phyloP scores from a whole-genome alignment of 2,329 filamentous ascomycete genomes.

The Penicillium hesseltinei region DNA sequence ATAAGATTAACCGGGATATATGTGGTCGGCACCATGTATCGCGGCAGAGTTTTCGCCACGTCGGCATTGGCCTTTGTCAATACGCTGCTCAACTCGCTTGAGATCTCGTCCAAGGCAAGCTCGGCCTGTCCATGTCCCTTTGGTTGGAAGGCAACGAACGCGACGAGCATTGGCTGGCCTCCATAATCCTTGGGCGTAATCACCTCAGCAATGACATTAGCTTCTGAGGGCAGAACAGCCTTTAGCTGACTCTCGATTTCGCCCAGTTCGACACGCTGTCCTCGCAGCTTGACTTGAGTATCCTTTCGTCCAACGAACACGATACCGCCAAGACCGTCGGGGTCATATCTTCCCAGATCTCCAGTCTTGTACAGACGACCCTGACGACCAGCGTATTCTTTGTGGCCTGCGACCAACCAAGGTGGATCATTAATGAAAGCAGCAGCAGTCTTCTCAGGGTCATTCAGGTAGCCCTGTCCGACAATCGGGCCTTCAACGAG shows the following conservation, averaged over 20 bases:
- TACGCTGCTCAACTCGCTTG: slow-evolving; percentile 16
- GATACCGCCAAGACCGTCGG: slow-evolving; percentile 38
- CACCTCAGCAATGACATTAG: slow-evolving; percentile 50
- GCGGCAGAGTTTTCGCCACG: slow-evolving; percentile 28
- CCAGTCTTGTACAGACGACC: slow-evolving; percentile 44
- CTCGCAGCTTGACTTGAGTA: slow-evolving; percentile 43
- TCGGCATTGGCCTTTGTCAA: slow-evolving; percentile 26
- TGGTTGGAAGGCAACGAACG: slow-evolving; percentile 31
- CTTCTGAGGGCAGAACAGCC: slow-evolving; percentile 27
- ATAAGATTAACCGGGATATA: slow-evolving; percentile 46
- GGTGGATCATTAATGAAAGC: slow-evolving; percentile 39
- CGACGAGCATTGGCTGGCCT: slow-evolving; percentile 31
- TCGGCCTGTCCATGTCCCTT: slow-evolving; percentile 20
- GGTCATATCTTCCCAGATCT: slow-evolving; percentile 40
- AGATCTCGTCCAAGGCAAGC: slow-evolving; percentile 13
- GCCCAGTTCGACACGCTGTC: slow-evolving; percentile 45
- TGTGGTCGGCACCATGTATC: slow-evolving; percentile 40
- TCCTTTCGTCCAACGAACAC: slow-evolving; percentile 42
- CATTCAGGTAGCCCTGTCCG: slow-evolving; percentile 47
- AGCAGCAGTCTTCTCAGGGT: slow-evolving; percentile 36
- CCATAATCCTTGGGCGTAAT: slow-evolving; percentile 37
- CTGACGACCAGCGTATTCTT: slow-evolving; percentile 23
- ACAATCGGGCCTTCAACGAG: slow-evolving; percentile 50
- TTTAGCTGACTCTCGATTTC: slow-evolving; percentile 42
- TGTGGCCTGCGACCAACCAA: slow-evolving; percentile 36